Evolutionary conservation across 2,329 filamentous ascomycete genomes (phyloP), one percentile per base, ranked within the genome.

Genomic region (Diaporthe amygdali): DNA sequence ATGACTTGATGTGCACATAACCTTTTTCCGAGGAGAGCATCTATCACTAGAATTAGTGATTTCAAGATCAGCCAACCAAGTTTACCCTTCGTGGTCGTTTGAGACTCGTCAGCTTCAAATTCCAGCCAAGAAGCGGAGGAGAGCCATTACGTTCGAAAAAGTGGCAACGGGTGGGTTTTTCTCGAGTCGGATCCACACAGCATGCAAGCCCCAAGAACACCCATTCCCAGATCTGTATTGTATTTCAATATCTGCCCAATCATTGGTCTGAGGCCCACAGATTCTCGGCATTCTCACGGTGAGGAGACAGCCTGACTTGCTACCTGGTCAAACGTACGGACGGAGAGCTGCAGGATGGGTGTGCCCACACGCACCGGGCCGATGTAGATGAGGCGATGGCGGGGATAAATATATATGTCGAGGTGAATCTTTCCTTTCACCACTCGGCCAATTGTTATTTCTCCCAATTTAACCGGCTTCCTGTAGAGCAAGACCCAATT

Each of bases 321-420:
- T 56, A 30, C 66, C 30, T 27, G 66, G 27, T 61, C 44, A 52
- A 46, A 49, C n/a, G 41, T 37, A 49, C 46, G 44, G 75, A 73
- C 73, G 71, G 71, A 70, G 70, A 73, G 68, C 47, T 69, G 63
- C 71, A 68, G 32, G 5, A 56, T 51, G 52, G 66, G 22, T 59
- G 22, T 59, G 34, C 30, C 44, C 44, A 49, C 47, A 64, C 47
- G 59, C 44, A 49, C 59, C 59, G 44, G 59, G 20, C 59, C 59
- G 44, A 64, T 64, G 59, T 64, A 64, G 41, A 64, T 14, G 41
- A 63, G 12, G 46, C n/a, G 20, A 34, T 49, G 44, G 59, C 59
- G 5, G 44, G 59, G 59, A 9, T 64, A 10, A 15, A 34, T 47
- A 63, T 63, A 47, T 49, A 64, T 22, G 41, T 14, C 30, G 47